Evolutionary conservation across 768 basidiomycete species (phyloP).

Genomic region (Dendrothele bispora): DNA sequence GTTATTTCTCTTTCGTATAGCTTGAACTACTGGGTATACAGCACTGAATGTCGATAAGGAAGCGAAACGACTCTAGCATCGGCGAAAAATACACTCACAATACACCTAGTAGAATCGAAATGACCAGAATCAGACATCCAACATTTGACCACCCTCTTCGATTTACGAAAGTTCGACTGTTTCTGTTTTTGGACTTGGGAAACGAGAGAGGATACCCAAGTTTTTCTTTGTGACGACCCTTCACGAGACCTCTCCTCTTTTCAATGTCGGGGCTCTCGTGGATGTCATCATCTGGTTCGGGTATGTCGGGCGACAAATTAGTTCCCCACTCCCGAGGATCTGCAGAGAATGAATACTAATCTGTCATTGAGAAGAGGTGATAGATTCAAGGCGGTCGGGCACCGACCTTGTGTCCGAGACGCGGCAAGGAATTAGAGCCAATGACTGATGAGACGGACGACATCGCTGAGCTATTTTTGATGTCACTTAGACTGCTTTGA

Average conservation of each 20-base stretch:
- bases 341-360: slow-evolving; percentile 64
- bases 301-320: slow-evolving; percentile 49
- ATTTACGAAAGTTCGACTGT: slow-evolving; percentile 57
- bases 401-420: no score
- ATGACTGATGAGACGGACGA: no score
- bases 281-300: slow-evolving; percentile 71
- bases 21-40: slow-evolving; percentile 24
- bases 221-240: no score
- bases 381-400: no score
- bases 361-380: no score
- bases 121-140: slow-evolving; percentile 64
- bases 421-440: no score
- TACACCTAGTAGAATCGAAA: slow-evolving; percentile 42
- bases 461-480: no score
- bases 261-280: slow-evolving; percentile 65
- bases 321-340: slow-evolving; percentile 71
- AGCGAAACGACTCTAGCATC: neutral
- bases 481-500: no score
- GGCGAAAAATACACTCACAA: slow-evolving; percentile 46
- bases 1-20: slow-evolving; percentile 23
- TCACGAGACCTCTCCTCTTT: no score
- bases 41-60: slow-evolving; percentile 27
- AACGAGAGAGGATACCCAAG: no score
- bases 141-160: slow-evolving; percentile 63
- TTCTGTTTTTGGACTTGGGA: slow-evolving; percentile 48